Evolutionary conservation across 2,329 filamentous ascomycete genomes (phyloP), one percentile per base, ranked within the genome.

Genomic region (Microascus cirrosus): DNA sequence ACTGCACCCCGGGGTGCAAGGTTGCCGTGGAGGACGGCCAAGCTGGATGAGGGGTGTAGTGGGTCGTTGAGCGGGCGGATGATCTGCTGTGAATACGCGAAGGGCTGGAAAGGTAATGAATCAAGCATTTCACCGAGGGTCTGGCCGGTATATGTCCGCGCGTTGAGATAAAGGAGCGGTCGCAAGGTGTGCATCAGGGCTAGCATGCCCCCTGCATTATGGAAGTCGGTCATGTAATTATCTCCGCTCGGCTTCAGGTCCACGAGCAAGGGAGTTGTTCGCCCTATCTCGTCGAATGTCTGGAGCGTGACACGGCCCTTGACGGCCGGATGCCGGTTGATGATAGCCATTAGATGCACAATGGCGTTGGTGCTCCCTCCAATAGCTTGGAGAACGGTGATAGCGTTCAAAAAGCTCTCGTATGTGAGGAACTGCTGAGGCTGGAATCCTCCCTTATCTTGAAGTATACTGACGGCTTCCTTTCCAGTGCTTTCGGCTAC

Each of bases 201-300:
- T 0, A 87, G 85, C 70, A 94, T 90, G 34, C 92, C 92, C 25
- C 92, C 92, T 56, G 94, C 86, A 59, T 91, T 86, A 70, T 94
- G 94, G 48, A 96, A 84, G 66, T 96, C 91, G 4, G 87, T 89
- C 85, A 96, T 95, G 69, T 91, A 88, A 67, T 90, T 92, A 58
- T 87, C 85, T 1, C 92, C 92, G 60, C 83, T 89, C 0, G 92
- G 92, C n/a, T 92, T 90, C 20, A 95, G 77, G 66, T 95, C 87
- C 1, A 92, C 88, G 48, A 95, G 81, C 65, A 94, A 84, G 0
- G 90, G 90, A 1, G 91, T 90, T 62, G 80, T 84, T 62, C 90
- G 77, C 58, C 86, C 88, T 55, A 94, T 84, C 55, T 86, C 81
- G 69, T 95, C 89, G 66, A 95, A 78, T 45, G 91, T 90, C 63